A percentile compares a stretch with the other conserved stretches of the same genome.
phyloP scores from a whole-genome alignment of 169 alveolate species.

The Plasmodium vinckei region DNA sequence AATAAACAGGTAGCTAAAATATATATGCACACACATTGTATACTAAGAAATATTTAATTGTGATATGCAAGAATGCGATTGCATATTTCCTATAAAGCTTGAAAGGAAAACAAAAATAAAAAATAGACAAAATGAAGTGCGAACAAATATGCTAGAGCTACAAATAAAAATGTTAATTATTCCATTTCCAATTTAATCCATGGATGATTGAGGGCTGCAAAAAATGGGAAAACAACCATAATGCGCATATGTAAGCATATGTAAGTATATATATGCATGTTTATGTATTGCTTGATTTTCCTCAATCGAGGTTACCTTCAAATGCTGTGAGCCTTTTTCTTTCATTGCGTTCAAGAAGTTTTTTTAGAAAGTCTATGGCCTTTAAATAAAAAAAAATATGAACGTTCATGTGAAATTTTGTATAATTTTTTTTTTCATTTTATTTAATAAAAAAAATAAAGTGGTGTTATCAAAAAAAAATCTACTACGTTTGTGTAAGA shows the following conservation, averaged over 20 bases:
- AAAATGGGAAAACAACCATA: background rate
- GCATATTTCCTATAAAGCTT: background rate
- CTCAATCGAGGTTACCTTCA: slow-evolving; percentile 39
- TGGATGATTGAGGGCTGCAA: slow-evolving; percentile 38
- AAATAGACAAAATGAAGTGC: background rate
- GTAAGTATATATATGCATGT: background rate
- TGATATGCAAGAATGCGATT: background rate
- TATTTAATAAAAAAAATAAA: background rate
- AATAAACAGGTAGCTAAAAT: too few relatives aligned
- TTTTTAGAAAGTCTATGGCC: slow-evolving; percentile 71
- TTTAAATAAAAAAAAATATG: slow-evolving; percentile 12
- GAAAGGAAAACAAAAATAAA: background rate
- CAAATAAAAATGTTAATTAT: background rate
- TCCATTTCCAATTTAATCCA: slow-evolving; percentile 33
- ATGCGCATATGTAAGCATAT: background rate
- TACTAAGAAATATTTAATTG: background rate
- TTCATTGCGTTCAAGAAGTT: slow-evolving; percentile 63
- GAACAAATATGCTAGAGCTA: background rate
- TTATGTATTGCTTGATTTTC: too few relatives aligned
- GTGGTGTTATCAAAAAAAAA: background rate
- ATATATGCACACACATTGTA: too few relatives aligned
- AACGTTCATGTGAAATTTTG: background rate
- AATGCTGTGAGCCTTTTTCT: slow-evolving; percentile 60
- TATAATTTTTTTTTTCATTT: background rate
- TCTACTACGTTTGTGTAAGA: background rate